Base-by-base conservation (phyloP, 164 flowering plant species). In the Brasenia schreberi region DNA sequence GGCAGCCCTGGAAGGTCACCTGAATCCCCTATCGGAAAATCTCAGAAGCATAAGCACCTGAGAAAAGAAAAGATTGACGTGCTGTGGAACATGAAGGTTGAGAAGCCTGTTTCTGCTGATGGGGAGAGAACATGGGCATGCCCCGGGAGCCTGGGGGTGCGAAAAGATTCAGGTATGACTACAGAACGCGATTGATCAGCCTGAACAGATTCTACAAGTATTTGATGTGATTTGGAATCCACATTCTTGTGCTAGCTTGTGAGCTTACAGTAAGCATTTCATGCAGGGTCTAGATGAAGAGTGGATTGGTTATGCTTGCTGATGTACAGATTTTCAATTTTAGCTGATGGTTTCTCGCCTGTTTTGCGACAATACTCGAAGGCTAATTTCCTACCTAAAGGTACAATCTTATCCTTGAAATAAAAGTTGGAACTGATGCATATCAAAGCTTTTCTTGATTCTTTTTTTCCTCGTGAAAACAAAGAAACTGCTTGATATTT, bases 1-100 rank as follows among this genome's bases (percentile, higher is more conserved):
- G 72, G 72, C 61, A 77, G 84, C 71, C 82, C 81, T 17, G 58
- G 68, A 63, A 77, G 77, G 67, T 18, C 65, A 12, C 73, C 59
- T 42, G 65, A 49, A 3, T 43, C 69, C 5, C 14, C 64, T 1
- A 45, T 33, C 61, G 72, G 16, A 49, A 5, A 14, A 6, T 49
- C 56, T 14, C 56, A 49, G 16, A 49, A 49, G 4, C 56, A 49
- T 2, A 49, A 9, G 12, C 4, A 49, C 3, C 10, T 49, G 10
- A 49, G 56, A 49, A 49, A 49, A 49, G 12, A 49, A 18, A 61
- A 59, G 72, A 64, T 17, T 17, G 56, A 19, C 64, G 67, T 43
- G 5, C 43, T n/a, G 18, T 64, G 72, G 45, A 75, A 74, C 65
- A 68, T 67, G 11, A 75, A 72, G 68, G 14, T 66, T 23, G 75